phyloP scores from a whole-genome alignment of 257 asterid genomes.

The Agastache rugosa region DNA sequence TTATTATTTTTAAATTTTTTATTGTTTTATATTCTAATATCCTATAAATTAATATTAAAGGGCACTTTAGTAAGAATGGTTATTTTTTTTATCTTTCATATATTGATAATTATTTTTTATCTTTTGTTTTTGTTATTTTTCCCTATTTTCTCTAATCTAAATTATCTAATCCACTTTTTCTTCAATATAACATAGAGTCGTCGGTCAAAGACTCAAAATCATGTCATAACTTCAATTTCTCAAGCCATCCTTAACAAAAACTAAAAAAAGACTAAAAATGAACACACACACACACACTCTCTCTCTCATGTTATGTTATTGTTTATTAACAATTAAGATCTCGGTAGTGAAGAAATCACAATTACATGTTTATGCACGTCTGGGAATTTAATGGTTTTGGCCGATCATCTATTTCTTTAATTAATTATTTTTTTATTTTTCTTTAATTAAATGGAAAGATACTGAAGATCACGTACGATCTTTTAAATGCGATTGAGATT shows the following conservation, averaged over 20 bases:
- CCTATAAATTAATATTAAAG: no score
- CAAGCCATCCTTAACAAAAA: neutral
- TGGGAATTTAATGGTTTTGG: slow-evolving; percentile 5
- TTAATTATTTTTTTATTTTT: neutral
- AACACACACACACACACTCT: neutral
- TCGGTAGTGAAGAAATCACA: neutral
- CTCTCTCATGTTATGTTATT: no score
- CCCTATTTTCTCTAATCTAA: no score
- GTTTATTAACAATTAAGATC: neutral
- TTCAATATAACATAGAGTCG: neutral
- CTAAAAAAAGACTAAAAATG: neutral
- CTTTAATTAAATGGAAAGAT: neutral
- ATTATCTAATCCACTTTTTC: no score
- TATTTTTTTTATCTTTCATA: no score
- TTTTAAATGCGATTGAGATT: neutral
- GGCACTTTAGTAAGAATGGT: no score
- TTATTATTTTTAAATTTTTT: no score
- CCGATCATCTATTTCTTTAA: neutral
- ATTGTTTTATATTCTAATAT: no score
- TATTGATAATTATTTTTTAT: no score
- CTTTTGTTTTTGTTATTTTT: no score
- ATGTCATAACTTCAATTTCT: neutral
- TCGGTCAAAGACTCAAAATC: no score
- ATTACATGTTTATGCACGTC: neutral
- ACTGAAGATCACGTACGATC: neutral